phyloP scores from a whole-genome alignment of 2,329 filamentous ascomycete genomes.

The Fusarium begoniae region DNA sequence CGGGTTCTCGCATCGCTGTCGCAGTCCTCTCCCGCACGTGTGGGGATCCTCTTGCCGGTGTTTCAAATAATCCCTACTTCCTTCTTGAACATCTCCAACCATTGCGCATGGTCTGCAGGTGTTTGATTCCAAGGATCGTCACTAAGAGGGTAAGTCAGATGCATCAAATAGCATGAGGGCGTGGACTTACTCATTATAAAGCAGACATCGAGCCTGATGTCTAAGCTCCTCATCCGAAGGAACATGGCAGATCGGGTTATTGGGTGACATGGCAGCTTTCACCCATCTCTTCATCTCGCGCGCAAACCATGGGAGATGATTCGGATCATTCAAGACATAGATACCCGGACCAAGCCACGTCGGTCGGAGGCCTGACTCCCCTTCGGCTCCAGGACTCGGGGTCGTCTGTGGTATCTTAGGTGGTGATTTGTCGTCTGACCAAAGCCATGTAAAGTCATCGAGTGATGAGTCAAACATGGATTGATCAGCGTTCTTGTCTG shows the following conservation, averaged over 20 bases:
- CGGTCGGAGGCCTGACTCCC: slow-evolving; percentile 8
- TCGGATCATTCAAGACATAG: slow-evolving; percentile 38
- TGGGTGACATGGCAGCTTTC: slow-evolving; percentile 46
- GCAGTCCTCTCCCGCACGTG: too few species aligned
- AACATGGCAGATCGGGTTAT: slow-evolving; percentile 43
- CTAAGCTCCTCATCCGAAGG: slow-evolving; percentile 51
- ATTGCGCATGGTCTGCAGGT: slow-evolving; percentile 65
- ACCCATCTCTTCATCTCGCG: slow-evolving; percentile 43
- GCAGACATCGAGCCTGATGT: slow-evolving; percentile 46
- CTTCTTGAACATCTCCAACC: slow-evolving; percentile 65
- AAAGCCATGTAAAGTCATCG: background rate
- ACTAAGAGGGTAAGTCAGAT: slow-evolving; percentile 41
- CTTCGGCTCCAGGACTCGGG: background rate
- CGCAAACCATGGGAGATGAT: slow-evolving; percentile 40
- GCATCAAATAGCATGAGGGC: accelerated
- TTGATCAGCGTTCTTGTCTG: background rate
- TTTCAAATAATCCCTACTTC: slow-evolving; percentile 54
- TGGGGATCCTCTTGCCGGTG: too few species aligned
- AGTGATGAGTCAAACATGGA: background rate
- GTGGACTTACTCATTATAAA: slow-evolving; percentile 45
- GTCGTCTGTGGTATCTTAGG: background rate
- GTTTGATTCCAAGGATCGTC: slow-evolving; percentile 69
- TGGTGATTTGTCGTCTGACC: background rate
- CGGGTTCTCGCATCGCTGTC: too few species aligned
- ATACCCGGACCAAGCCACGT: slow-evolving; percentile 26